Conservation (phyloP, 805 yeast species). For the Metschnikowia amazonensis region DNA sequence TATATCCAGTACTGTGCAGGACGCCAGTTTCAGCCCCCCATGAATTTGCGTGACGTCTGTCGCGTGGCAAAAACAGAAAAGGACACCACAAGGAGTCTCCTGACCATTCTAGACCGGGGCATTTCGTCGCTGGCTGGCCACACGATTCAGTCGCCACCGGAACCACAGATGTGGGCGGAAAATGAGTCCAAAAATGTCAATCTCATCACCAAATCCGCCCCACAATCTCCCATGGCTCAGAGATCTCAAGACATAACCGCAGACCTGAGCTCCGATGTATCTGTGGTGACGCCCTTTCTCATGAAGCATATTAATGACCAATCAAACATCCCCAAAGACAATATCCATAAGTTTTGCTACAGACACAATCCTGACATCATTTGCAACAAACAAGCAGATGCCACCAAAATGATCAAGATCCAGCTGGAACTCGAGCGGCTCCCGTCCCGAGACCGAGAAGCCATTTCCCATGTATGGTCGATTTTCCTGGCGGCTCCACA, state of each 20-base stretch:
- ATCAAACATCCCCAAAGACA: constrained; percentile 43
- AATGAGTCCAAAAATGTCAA: constrained; percentile 1
- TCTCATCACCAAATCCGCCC: constrained; percentile 1
- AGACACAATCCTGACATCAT: constrained; percentile 88
- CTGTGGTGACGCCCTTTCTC: constrained; percentile 40
- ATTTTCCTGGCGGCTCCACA: constrained; percentile 73
- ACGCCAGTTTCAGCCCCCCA: background rate
- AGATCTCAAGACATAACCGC: background rate
- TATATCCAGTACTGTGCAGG: too few relatives aligned
- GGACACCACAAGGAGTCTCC: constrained; percentile 6
- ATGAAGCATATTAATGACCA: constrained; percentile 41
- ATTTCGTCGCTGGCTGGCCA: background rate
- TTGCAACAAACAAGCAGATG: constrained; percentile 67
- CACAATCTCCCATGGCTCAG: background rate
- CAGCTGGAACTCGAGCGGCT: constrained; percentile 56
- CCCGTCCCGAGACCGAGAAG: constrained; percentile 68
- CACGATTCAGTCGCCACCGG: background rate
- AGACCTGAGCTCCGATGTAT: constrained; percentile 13
- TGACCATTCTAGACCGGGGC: constrained; percentile 6
- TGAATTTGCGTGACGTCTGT: constrained; percentile 16
- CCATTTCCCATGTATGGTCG: constrained; percentile 80
- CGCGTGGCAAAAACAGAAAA: constrained; percentile 7
- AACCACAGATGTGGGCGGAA: constrained; percentile 4
- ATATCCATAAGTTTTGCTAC: constrained; percentile 74
- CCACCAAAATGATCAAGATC: constrained; percentile 56